Percentiles rank a stretch among this genome's conserved stretches.
These are phyloP conservation scores for Croton setiger DNA, from an alignment of 441 rosid genomes.

Conservation along the genomic window DNA sequence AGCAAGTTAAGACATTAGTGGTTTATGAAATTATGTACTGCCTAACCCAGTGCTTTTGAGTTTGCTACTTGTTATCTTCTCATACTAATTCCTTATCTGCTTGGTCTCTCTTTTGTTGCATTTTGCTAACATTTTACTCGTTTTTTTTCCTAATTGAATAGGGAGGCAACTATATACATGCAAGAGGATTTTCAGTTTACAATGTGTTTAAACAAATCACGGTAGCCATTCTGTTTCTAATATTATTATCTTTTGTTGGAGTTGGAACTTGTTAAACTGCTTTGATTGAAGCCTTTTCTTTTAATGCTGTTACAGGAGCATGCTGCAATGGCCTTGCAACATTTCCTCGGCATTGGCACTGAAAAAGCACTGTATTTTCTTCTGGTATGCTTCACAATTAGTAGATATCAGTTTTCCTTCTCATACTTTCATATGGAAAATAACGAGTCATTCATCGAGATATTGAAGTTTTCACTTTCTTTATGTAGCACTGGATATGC, in stretches of 20 bases:
- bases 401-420: slow-evolving; percentile 15
- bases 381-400: slow-evolving; percentile 45
- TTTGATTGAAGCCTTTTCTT: slow-evolving; percentile 15
- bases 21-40: background rate
- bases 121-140: slow-evolving; percentile 20
- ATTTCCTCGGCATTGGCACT: slow-evolving; percentile 54
- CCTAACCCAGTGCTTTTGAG: background rate
- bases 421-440: background rate
- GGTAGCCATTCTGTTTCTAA: slow-evolving; percentile 34
- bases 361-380: slow-evolving; percentile 62
- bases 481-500: slow-evolving; percentile 74
- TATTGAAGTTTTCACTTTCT: slow-evolving; percentile 8
- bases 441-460: background rate
- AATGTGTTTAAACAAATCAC: slow-evolving; percentile 68
- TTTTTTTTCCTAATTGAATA: slow-evolving; percentile 25
- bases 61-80: background rate
- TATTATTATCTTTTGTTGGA: background rate
- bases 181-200: slow-evolving; percentile 74
- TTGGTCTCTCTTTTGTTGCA: slow-evolving; percentile 6
- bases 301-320: slow-evolving; percentile 54
- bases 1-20: background rate
- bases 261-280: slow-evolving; percentile 15
- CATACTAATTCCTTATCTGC: background rate
- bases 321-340: slow-evolving; percentile 73
- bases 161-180: slow-evolving; percentile 89